Percentiles rank a stretch among this genome's conserved stretches.
Conservation (phyloP, 164 flowering plant genomes). For the Magnolia officinalis region DNA sequence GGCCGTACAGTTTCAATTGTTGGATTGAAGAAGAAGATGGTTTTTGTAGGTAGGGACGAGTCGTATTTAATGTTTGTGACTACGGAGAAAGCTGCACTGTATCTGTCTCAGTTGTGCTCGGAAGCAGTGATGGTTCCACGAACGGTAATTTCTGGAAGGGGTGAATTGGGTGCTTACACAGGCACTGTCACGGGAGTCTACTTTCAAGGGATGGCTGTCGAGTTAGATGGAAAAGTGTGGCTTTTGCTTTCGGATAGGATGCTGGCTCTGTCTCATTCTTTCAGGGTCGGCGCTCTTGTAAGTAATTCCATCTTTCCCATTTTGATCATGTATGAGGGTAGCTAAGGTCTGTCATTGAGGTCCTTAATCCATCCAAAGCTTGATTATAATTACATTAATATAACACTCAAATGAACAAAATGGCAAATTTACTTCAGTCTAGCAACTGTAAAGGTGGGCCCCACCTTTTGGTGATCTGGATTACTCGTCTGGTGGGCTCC, state of each 20-base stretch:
- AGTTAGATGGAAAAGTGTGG: conserved; percentile 78
- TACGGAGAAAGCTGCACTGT: conserved; percentile 40
- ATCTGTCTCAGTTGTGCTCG: conserved; percentile 19
- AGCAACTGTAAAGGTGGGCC: no score
- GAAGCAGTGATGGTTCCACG: conserved; percentile 9
- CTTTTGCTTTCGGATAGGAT: conserved; percentile 53
- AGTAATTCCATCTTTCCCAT: conserved; percentile 21
- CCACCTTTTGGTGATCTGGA: no score
- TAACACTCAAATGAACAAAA: no score
- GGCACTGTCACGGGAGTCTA: conserved; percentile 73
- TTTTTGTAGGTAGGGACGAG: conserved; percentile 45
- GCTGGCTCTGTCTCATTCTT: conserved; percentile 44
- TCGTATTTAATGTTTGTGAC: conserved; percentile 52
- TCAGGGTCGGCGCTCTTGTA: conserved; percentile 80
- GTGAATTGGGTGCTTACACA: conserved; percentile 45
- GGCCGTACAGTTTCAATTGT: conserved; percentile 40
- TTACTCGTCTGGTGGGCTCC: no score
- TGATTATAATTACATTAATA: no score
- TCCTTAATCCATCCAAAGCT: neutral
- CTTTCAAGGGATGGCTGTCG: conserved; percentile 76
- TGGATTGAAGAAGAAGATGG: conserved; percentile 70
- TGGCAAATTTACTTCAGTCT: no score
- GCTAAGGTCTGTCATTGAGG: neutral
- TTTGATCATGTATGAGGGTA: neutral
- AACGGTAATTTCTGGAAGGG: conserved; percentile 30